Base-by-base conservation (phyloP, 495 filamentous ascomycete genomes). In the Neurospora sp. region DNA sequence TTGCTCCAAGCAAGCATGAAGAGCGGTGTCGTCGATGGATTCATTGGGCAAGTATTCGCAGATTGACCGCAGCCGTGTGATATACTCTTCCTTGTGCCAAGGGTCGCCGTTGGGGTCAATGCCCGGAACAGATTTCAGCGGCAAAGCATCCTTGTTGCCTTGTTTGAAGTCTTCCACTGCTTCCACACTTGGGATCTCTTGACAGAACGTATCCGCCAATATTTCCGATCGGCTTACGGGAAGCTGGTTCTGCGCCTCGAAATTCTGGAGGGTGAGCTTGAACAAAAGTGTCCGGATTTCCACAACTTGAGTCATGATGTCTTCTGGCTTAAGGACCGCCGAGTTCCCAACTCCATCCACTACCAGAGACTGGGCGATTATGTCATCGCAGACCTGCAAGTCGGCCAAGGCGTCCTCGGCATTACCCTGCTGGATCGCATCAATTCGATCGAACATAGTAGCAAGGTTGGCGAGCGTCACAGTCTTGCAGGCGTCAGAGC, bases 201-300 rank as follows among this genome's bases (percentile, higher is more conserved):
- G 65, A 41, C 72, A 76, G 72, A 79, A 81, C 18, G 77, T 68
- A 4, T 41, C 70, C 22, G 72, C 59, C 7, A 80, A n/a, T 27
- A 70, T 16, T 20, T 72, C 31, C 3, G 53, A 42, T 1, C 75
- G 75, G 44, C 75, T 59, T 41, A 75, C 71, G 4, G 71, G 44
- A 18, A 20, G 10, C 9, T 18, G 20, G 9, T 70, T 44, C 8
- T 75, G 40, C 5, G 7, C 31, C 4, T 74, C 68, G 12, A 75
- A 69, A 10, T 31, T 37, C 20, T 70, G 3, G 3, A 79, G 74
- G 12, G 44, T 74, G 20, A 20, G 20, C 22, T 79, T 74, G 22
- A 76, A 71, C 5, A 76, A 72, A 16, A 79, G 78, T 22, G 73
- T 78, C 38, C 79, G 79, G 59, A 80, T 77, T 45, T 77, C 71